phyloP scores from a whole-genome alignment of 2,329 filamentous ascomycete species.

The Zelopaecilomyces penicillatus region DNA sequence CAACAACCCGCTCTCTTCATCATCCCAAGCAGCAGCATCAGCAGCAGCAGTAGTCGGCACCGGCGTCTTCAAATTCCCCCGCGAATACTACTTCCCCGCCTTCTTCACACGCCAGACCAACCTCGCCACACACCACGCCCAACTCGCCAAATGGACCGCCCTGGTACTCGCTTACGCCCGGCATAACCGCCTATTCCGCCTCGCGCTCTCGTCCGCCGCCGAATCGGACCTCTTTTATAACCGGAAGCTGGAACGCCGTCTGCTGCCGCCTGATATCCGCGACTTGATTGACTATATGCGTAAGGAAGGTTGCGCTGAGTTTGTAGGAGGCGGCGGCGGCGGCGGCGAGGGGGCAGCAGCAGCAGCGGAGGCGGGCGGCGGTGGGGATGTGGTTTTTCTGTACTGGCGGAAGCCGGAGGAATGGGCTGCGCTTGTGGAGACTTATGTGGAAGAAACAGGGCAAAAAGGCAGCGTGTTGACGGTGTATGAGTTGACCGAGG shows the following conservation, averaged over 20 bases:
- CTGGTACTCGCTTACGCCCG: constrained; percentile 79
- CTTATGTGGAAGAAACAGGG: constrained; percentile 78
- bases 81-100: constrained; percentile 67
- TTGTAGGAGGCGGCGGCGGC: constrained; percentile 34
- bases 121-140: constrained; percentile 62
- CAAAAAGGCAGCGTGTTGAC: constrained; percentile 87
- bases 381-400: constrained; percentile 53
- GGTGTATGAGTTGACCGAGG: constrained; percentile 81
- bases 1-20: background rate
- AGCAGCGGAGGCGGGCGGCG: constrained; percentile 21
- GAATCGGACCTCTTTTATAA: constrained; percentile 51
- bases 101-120: constrained; percentile 81
- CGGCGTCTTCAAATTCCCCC: constrained; percentile 46
- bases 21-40: constrained; percentile 3
- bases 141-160: constrained; percentile 77
- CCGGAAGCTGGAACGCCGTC: constrained; percentile 40
- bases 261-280: constrained; percentile 42
- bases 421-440: constrained; percentile 73
- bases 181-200: constrained; percentile 65
- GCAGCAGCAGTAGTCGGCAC: constrained; percentile 1
- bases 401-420: constrained; percentile 85
- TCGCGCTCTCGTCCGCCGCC: constrained; percentile 54
- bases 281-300: constrained; percentile 54
- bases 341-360: constrained; percentile 14
- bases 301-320: constrained; percentile 57